Conservation (phyloP, 2,329 filamentous ascomycete genomes). For the Sarocladium strictum region DNA sequence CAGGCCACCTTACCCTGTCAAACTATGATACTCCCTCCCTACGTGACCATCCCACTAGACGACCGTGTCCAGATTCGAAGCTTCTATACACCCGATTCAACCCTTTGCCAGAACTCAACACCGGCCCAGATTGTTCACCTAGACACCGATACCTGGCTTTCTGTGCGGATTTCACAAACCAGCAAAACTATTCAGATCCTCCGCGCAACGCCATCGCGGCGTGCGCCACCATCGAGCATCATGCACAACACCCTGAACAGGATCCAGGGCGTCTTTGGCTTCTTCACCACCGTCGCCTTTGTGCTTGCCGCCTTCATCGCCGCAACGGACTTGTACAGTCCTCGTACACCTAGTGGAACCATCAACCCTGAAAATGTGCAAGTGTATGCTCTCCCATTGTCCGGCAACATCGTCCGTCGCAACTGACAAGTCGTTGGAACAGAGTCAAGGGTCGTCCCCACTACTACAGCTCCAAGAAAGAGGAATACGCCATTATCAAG, state of each 20-base stretch:
- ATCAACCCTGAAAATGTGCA: slow-evolving; percentile 71
- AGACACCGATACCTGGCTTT: not conserved
- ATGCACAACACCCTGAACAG: slow-evolving; percentile 90
- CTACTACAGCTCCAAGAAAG: slow-evolving; percentile 87
- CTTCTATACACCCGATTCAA: not conserved
- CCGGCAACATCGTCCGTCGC: not conserved
- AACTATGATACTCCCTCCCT: too few species aligned
- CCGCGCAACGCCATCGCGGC: not conserved
- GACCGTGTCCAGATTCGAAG: slow-evolving; percentile 1
- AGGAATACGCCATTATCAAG: slow-evolving; percentile 91
- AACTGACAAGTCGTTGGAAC: slow-evolving; percentile 12
- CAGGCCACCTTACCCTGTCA: too few species aligned
- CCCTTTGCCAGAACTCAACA: not conserved
- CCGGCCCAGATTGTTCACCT: not conserved
- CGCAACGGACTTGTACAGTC: slow-evolving; percentile 65
- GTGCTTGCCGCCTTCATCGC: slow-evolving; percentile 75
- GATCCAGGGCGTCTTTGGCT: slow-evolving; percentile 89
- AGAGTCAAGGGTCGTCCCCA: slow-evolving; percentile 89
- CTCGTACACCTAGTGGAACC: slow-evolving; percentile 59
- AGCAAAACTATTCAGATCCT: not conserved
- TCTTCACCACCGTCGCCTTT: slow-evolving; percentile 93
- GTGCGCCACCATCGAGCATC: slow-evolving; percentile 22
- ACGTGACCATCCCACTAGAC: not conserved
- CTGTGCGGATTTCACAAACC: not conserved
- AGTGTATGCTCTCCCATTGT: slow-evolving; percentile 55